These are phyloP conservation scores for Podaxis sp. DNA, from an alignment of 768 basidiomycete species.

Conservation along the genomic window DNA sequence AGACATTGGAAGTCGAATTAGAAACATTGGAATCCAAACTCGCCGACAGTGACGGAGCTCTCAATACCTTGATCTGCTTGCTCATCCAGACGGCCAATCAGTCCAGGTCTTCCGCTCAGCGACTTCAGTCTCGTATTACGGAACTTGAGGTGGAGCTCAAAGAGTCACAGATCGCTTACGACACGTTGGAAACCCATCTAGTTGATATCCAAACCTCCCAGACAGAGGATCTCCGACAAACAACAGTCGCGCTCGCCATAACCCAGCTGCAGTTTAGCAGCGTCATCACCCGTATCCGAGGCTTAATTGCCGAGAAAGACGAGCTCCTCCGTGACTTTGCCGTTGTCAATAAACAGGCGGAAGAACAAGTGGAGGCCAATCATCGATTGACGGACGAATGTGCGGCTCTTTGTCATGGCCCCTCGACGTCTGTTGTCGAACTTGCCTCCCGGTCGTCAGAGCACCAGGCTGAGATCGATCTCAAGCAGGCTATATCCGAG, in stretches of 20 bases:
- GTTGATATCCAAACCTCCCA: neutral
- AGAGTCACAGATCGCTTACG: neutral
- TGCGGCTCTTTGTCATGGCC: constrained; percentile 15
- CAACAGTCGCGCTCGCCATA: constrained; percentile 1
- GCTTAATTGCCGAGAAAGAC: constrained; percentile 1
- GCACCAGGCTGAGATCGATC: constrained; percentile 21
- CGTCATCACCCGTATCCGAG: neutral
- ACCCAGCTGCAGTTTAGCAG: constrained; percentile 16
- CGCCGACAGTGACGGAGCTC: constrained; percentile 32
- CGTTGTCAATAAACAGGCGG: neutral
- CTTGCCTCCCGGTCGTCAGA: constrained; percentile 19
- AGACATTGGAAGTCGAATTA: constrained; percentile 61
- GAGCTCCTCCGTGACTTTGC: constrained; percentile 4
- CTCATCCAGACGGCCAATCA: constrained; percentile 34
- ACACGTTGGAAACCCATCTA: constrained; percentile 6
- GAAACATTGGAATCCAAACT: constrained; percentile 38
- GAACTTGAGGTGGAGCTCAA: constrained; percentile 3
- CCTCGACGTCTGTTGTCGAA: constrained; percentile 17
- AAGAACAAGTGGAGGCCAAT: neutral
- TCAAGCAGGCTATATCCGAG: constrained; percentile 17
- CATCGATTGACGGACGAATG: neutral
- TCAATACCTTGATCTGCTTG: constrained; percentile 38
- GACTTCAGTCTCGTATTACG: neutral
- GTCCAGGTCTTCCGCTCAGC: constrained; percentile 9
- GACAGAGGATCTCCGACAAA: constrained; percentile 1